phyloP scores from a whole-genome alignment of 768 basidiomycete species.

The Tylopilus plumbeoviolaceoides region DNA sequence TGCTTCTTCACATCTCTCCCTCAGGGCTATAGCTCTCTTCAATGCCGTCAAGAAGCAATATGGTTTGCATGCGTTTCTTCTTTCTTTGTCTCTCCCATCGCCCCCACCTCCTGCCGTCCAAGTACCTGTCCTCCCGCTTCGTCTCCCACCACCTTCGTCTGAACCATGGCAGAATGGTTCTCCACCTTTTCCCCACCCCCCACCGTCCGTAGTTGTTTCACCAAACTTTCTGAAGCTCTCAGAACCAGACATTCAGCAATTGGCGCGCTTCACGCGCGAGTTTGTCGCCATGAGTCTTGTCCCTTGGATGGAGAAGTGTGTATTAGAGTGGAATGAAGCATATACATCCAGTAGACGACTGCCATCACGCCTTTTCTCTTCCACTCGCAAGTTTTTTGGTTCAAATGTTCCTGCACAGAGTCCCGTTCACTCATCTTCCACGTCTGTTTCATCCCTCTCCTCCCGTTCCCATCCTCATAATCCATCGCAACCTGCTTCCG shows the following conservation, averaged over 20 bases:
- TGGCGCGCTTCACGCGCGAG: slow-evolving; percentile 78
- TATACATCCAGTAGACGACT: slow-evolving; percentile 73
- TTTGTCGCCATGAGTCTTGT: slow-evolving; percentile 85
- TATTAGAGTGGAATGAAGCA: slow-evolving; percentile 91
- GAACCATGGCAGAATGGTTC: slow-evolving; percentile 23
- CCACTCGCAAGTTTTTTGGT: slow-evolving; percentile 80
- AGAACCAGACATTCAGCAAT: slow-evolving; percentile 70
- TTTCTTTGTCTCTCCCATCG: slow-evolving; percentile 57
- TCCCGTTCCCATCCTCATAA: slow-evolving; percentile 38
- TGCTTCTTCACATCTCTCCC: slow-evolving; percentile 6
- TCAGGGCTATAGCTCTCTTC: slow-evolving; percentile 70
- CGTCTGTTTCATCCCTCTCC: slow-evolving; percentile 34
- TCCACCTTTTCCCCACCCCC: not conserved
- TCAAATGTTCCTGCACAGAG: slow-evolving; percentile 50
- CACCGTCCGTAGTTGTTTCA: not conserved
- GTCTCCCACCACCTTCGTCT: slow-evolving; percentile 50
- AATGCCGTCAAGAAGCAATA: slow-evolving; percentile 88
- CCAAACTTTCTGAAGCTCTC: slow-evolving; percentile 46
- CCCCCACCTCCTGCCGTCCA: slow-evolving; percentile 64
- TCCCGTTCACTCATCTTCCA: slow-evolving; percentile 35
- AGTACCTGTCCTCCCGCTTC: slow-evolving; percentile 61
- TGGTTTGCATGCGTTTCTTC: slow-evolving; percentile 72
- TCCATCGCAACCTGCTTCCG: slow-evolving; percentile 28
- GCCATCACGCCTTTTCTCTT: slow-evolving; percentile 83
- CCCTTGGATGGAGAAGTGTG: slow-evolving; percentile 96